A percentile compares a stretch with the other conserved stretches of the same genome.
Conservation (phyloP, 2,329 filamentous ascomycete genomes). For the Geosmithia putterillii region DNA sequence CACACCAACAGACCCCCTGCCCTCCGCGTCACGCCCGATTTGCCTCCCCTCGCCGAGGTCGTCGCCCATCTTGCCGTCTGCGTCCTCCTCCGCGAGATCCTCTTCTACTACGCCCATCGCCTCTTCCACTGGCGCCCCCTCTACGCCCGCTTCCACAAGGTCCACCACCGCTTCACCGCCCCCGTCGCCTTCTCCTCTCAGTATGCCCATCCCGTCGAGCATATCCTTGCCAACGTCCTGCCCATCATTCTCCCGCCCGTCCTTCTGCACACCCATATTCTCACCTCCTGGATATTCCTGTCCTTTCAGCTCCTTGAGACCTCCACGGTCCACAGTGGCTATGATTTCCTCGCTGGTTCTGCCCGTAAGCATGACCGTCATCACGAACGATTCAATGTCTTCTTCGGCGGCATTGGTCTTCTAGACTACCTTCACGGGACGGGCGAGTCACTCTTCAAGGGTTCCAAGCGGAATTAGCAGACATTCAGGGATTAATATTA, state of each 20-base stretch:
- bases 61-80: slow-evolving; percentile 26
- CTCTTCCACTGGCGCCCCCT: slow-evolving; percentile 34
- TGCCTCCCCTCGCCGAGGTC: slow-evolving; percentile 24
- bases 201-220: slow-evolving; percentile 45
- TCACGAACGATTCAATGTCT: slow-evolving; percentile 42
- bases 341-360: slow-evolving; percentile 35
- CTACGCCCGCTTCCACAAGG: slow-evolving; percentile 40
- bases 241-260: slow-evolving; percentile 37
- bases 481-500: not conserved
- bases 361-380: slow-evolving; percentile 43
- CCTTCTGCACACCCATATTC: slow-evolving; percentile 30
- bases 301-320: slow-evolving; percentile 37
- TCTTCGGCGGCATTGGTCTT: slow-evolving; percentile 38
- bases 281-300: slow-evolving; percentile 40
- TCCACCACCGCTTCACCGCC: slow-evolving; percentile 42
- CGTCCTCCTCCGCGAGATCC: slow-evolving; percentile 29
- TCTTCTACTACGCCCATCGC: slow-evolving; percentile 46
- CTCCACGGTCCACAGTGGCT: slow-evolving; percentile 42
- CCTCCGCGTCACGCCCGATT: slow-evolving; percentile 22
- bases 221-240: slow-evolving; percentile 38
- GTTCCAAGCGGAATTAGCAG: no score
- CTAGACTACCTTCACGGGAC: slow-evolving; percentile 46
- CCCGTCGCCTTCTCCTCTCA: slow-evolving; percentile 42
- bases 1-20: slow-evolving; percentile 11
- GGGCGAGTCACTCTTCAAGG: slow-evolving; percentile 7